phyloP scores from a whole-genome alignment of 208 protist genomes.

The Leishmania braziliensis region DNA sequence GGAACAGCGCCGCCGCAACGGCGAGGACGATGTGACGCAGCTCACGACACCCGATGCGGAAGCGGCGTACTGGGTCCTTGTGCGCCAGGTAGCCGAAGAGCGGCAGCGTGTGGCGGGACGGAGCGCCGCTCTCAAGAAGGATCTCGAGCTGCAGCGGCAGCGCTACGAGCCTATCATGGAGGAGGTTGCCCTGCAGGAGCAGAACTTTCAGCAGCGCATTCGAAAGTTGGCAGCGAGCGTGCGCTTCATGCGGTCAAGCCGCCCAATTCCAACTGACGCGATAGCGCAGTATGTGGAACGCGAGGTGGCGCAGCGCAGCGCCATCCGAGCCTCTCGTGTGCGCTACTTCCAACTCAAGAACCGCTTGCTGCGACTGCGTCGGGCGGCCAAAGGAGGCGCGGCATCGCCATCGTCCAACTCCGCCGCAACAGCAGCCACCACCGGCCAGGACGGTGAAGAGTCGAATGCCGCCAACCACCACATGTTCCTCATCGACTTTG shows the following conservation, averaged over 20 bases:
- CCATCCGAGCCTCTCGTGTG: constrained; percentile 86
- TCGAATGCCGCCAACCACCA: constrained; percentile 84
- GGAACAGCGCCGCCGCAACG: constrained; percentile 78
- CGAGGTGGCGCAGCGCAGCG: constrained; percentile 72
- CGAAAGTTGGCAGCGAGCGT: constrained; percentile 49
- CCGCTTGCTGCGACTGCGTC: constrained; percentile 67
- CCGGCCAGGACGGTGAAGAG: constrained; percentile 28
- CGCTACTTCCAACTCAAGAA: constrained; percentile 93
- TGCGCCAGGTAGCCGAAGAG: constrained; percentile 75
- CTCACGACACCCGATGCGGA: constrained; percentile 69
- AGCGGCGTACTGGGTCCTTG: constrained; percentile 72
- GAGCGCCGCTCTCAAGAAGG: constrained; percentile 41
- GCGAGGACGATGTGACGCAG: constrained; percentile 53
- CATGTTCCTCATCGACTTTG: constrained; percentile 99
- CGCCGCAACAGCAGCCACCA: neutral
- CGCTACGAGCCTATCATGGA: constrained; percentile 72
- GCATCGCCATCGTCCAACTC: neutral
- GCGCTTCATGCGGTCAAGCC: constrained; percentile 77
- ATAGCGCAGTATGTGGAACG: constrained; percentile 75
- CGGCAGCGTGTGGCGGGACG: constrained; percentile 38
- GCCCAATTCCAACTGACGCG: constrained; percentile 63
- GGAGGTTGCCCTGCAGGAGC: constrained; percentile 60
- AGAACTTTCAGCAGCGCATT: constrained; percentile 78
- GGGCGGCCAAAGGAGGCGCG: constrained; percentile 29
- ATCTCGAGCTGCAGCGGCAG: constrained; percentile 49